Conservation (phyloP, 1,284 basidiomycete species). For the Cryptococcus floricola region DNA sequence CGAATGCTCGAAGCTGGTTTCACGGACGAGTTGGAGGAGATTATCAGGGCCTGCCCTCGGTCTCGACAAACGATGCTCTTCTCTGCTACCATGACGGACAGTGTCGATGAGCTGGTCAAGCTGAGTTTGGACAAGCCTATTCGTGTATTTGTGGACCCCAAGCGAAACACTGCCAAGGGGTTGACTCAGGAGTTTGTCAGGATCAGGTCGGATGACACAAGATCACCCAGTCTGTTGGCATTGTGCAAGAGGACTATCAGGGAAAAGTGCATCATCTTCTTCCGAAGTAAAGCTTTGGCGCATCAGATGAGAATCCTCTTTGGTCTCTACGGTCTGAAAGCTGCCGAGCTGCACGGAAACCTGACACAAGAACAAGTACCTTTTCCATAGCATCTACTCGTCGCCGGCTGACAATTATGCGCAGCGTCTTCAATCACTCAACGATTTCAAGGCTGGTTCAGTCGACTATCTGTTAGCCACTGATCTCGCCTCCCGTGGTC, state of each 20-base stretch:
- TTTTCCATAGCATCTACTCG: slow-evolving; percentile 14
- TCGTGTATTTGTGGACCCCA: slow-evolving; percentile 91
- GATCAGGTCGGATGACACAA: slow-evolving; percentile 67
- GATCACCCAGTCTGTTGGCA: slow-evolving; percentile 74
- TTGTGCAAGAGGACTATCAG: slow-evolving; percentile 85
- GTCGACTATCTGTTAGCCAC: slow-evolving; percentile 92
- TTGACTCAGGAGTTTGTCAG: slow-evolving; percentile 94
- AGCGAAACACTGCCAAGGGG: slow-evolving; percentile 79
- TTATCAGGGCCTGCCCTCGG: slow-evolving; percentile 80
- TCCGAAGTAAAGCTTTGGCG: slow-evolving; percentile 91
- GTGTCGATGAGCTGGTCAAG: slow-evolving; percentile 85
- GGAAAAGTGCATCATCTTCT: slow-evolving; percentile 82
- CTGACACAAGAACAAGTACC: slow-evolving; percentile 87
- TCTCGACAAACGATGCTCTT: slow-evolving; percentile 97
- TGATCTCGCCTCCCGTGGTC: slow-evolving; percentile 88
- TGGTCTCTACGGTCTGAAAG: slow-evolving; percentile 77
- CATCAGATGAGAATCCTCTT: slow-evolving; percentile 96
- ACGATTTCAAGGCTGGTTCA: slow-evolving; percentile 77
- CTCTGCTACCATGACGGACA: slow-evolving; percentile 97
- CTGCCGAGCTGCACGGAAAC: slow-evolving; percentile 91
- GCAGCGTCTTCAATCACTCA: slow-evolving; percentile 79
- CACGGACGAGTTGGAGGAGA: slow-evolving; percentile 90
- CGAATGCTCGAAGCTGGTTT: slow-evolving; percentile 98
- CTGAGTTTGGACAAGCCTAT: slow-evolving; percentile 90
- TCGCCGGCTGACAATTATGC: slow-evolving; percentile 1